Base-by-base conservation (phyloP, 495 filamentous ascomycete species). In the Penicillium ochrochloron region DNA sequence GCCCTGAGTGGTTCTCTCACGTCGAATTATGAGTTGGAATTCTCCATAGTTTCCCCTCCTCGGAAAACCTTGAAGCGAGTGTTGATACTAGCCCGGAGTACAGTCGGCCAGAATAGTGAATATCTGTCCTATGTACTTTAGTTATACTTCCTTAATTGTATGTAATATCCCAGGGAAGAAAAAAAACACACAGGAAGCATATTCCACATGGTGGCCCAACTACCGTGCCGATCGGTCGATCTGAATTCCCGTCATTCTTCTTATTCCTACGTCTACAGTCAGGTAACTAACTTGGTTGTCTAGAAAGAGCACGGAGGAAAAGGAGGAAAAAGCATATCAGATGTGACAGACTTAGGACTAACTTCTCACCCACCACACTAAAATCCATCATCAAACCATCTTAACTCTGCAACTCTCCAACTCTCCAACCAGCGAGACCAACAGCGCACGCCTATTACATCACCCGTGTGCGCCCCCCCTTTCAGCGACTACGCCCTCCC, bases 401-500 rank as follows among this genome's bases (percentile, higher is more conserved):
- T 37, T 12, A 21, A 44, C n/a, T 17, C 17, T 8, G n/a, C 42
- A 37, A 37, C 35, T 17, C 17, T 8, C 41, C 42, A 37, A 37
- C 35, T 12, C 35, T 39, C n/a, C 19, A 21, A 46, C 44, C 57
- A 41, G 3, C 35, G 12, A 59, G 14, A 31, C 27, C 19, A 15
- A 34, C 14, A 11, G 29, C 42, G 46, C 48, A 31, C 27, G 31
- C 21, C 41, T 51, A 71, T 71, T 71, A 71, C 68, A 71, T 69
- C 70, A 71, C 63, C 67, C 63, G 21, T 42, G 15, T 14, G 1
- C 37, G 10, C 37, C 35, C 12, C 41, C 63, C 60, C 57, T 53
- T 60, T 71, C 42, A 59, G 41, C 51, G 41, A 56, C 65, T 66
- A 85, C 31, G 87, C 87, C 66, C 65, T 74, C 71, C 69, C 69